phyloP scores from a whole-genome alignment of 768 basidiomycete genomes.

The Pulveroboletus sp. region DNA sequence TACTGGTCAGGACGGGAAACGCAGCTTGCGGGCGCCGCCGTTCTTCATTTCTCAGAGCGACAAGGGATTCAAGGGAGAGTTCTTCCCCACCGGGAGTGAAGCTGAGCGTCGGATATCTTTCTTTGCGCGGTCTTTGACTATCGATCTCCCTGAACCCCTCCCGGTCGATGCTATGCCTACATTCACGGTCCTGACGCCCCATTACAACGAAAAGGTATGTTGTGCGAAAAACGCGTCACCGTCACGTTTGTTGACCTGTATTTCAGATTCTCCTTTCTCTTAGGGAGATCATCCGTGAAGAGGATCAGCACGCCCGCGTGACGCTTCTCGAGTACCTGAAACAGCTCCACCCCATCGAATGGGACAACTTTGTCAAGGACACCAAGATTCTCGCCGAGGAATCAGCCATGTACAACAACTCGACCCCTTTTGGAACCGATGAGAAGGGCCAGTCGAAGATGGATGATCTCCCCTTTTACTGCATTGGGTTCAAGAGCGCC shows the following conservation, averaged over 20 bases:
- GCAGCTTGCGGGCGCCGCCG: conserved; percentile 90
- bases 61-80: conserved; percentile 79
- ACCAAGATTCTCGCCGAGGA: conserved; percentile 99
- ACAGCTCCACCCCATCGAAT: conserved; percentile 96
- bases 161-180: conserved; percentile 99
- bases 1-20: conserved; percentile 74
- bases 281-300: conserved; percentile 97
- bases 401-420: conserved; percentile 79
- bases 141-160: conserved; percentile 87
- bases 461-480: conserved; percentile 96
- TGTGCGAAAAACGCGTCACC: neutral
- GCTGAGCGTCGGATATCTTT: conserved; percentile 98
- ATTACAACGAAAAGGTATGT: conserved; percentile 94
- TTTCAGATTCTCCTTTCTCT: conserved; percentile 86
- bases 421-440: conserved; percentile 66
- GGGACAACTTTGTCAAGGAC: conserved; percentile 99
- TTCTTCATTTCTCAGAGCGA: conserved; percentile 98
- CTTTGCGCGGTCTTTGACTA: conserved; percentile 97
- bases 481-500: conserved; percentile 98
- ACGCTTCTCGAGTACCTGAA: conserved; percentile 98
- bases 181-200: conserved; percentile 96
- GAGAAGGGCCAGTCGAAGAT: conserved; percentile 85
- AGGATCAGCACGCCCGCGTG: conserved; percentile 95
- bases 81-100: conserved; percentile 94
- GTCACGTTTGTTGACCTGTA: conserved; percentile 2